These are phyloP conservation scores for Botrytis fragariae DNA, from an alignment of 2,329 filamentous ascomycete genomes.

Conservation along the genomic window DNA sequence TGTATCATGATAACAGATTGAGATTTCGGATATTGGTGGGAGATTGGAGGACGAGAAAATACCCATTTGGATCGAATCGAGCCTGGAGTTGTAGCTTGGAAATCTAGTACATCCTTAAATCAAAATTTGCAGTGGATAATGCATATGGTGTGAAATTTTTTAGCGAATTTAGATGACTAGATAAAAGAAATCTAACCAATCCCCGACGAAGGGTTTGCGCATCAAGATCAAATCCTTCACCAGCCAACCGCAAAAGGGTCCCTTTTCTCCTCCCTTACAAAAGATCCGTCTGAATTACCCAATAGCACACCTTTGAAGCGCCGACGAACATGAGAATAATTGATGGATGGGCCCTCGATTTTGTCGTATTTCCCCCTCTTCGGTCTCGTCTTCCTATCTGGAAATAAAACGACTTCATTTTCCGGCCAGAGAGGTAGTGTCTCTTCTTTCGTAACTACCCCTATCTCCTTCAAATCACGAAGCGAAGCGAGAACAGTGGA, in stretches of 20 bases:
- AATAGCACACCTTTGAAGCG: neutral
- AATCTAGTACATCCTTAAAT: neutral
- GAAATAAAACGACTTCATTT: neutral
- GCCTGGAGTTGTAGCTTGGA: slow-evolving; percentile 3
- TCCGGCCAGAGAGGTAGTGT: neutral
- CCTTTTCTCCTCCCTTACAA: slow-evolving; percentile 9
- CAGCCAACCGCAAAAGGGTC: neutral
- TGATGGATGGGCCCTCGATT: neutral
- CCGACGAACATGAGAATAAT: neutral
- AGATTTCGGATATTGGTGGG: slow-evolving; percentile 1
- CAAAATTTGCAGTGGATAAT: neutral
- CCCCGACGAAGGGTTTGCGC: neutral
- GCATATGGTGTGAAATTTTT: neutral
- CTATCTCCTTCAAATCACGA: neutral
- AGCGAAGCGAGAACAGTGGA: neutral
- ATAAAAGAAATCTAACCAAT: neutral
- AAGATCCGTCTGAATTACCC: neutral
- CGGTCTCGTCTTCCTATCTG: neutral
- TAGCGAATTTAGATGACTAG: neutral
- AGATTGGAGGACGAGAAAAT: neutral
- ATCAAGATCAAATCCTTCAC: neutral
- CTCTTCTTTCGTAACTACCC: neutral
- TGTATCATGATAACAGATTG: neutral
- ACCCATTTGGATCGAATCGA: slow-evolving; percentile 10
- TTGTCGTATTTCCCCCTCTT: neutral